Percentiles rank a stretch among this genome's conserved stretches.
Conservation (phyloP, 1,284 basidiomycete species). For the Malassezia vespertilionis region DNA sequence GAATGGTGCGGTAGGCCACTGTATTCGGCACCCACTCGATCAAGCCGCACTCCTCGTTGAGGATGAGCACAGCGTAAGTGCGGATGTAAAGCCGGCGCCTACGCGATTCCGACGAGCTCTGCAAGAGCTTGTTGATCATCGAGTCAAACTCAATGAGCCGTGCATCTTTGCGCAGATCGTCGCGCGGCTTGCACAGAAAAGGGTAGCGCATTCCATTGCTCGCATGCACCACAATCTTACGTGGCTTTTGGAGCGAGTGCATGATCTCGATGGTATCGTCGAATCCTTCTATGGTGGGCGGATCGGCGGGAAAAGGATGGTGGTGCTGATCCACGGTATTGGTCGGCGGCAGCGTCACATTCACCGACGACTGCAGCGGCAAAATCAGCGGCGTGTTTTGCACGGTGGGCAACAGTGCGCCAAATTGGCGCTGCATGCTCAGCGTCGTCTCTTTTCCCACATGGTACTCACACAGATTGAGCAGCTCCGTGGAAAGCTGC, state of each 20-base stretch:
- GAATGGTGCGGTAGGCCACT: conserved; percentile 67
- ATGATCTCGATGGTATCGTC: conserved; percentile 81
- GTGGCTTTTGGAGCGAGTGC: conserved; percentile 80
- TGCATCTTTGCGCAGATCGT: conserved; percentile 94
- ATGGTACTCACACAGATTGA: conserved; percentile 34
- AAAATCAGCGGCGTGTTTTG: conserved; percentile 49
- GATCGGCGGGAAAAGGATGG: conserved; percentile 67
- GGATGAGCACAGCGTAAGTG: conserved; percentile 88
- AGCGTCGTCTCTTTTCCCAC: conserved; percentile 29
- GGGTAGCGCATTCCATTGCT: conserved; percentile 74
- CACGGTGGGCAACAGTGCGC: conserved; percentile 25
- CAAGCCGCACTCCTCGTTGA: conserved; percentile 93
- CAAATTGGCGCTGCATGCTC: conserved; percentile 30
- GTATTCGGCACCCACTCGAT: conserved; percentile 99
- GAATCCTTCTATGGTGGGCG: conserved; percentile 59
- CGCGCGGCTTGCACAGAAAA: conserved; percentile 94
- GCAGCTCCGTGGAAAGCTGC: conserved; percentile 38
- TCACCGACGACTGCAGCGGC: conserved; percentile 85
- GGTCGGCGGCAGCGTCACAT: conserved; percentile 60
- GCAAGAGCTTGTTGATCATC: conserved; percentile 94
- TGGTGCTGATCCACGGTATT: conserved; percentile 54
- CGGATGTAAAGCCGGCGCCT: conserved; percentile 28
- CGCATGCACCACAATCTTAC: conserved; percentile 76
- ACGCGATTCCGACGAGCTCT: conserved; percentile 79
- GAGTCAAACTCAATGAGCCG: conserved; percentile 96